phyloP scores from a whole-genome alignment of 805 yeast genomes.

The Saturnispora dispora region DNA sequence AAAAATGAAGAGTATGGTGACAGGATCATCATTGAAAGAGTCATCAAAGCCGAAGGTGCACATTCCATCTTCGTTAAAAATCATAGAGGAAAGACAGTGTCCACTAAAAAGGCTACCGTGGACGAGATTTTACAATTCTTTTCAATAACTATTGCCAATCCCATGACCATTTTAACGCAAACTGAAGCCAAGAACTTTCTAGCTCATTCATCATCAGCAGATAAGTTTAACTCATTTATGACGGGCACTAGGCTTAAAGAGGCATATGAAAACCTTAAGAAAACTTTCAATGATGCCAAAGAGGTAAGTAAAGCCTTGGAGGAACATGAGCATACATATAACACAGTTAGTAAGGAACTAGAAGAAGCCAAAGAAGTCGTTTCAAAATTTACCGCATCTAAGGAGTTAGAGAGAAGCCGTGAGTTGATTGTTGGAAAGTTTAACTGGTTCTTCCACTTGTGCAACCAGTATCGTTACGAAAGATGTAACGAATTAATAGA shows the following conservation, averaged over 20 bases:
- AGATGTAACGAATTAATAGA: slow-evolving; percentile 1
- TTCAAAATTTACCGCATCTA: slow-evolving; percentile 32
- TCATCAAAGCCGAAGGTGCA: slow-evolving; percentile 44
- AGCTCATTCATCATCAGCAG: slow-evolving; percentile 62
- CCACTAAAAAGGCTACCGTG: slow-evolving; percentile 55
- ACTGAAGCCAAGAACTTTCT: slow-evolving; percentile 88
- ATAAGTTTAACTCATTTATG: slow-evolving; percentile 70
- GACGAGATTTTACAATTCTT: slow-evolving; percentile 61
- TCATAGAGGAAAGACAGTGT: slow-evolving; percentile 41
- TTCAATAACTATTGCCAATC: slow-evolving; percentile 77
- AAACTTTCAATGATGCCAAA: slow-evolving; percentile 34
- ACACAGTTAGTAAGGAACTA: slow-evolving; percentile 30
- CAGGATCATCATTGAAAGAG: slow-evolving; percentile 61
- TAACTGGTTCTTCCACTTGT: slow-evolving; percentile 31
- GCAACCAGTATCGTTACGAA: slow-evolving; percentile 2
- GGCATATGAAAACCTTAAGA: slow-evolving; percentile 44
- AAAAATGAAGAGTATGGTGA: slow-evolving; percentile 59
- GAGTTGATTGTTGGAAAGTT: slow-evolving; percentile 38
- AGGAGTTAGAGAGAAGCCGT: slow-evolving; percentile 32
- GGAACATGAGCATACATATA: slow-evolving; percentile 26
- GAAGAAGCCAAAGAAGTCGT: slow-evolving; percentile 35
- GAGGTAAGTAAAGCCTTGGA: slow-evolving; percentile 31
- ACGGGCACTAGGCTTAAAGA: slow-evolving; percentile 69
- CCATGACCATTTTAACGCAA: slow-evolving; percentile 87
- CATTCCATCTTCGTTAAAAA: slow-evolving; percentile 47